Base-by-base conservation (phyloP, 1,284 basidiomycete genomes). In the Leccinum pachyderme region DNA sequence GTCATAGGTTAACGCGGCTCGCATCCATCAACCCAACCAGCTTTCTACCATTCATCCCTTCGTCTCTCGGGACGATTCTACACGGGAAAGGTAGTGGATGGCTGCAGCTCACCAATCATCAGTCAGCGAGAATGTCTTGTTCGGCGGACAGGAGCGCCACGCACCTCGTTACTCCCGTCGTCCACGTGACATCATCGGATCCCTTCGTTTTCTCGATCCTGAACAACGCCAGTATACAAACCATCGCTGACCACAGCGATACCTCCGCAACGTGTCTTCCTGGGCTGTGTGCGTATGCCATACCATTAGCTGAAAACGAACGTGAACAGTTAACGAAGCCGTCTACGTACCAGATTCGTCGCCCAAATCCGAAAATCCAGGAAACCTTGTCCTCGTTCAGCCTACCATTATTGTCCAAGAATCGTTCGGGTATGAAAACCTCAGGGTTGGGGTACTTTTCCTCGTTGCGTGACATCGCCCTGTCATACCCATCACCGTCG, bases 221-320 rank as follows among this genome's bases (percentile, higher is more conserved):
- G n/a, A 37, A 37, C 35, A 18, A 37, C 9, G 35, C 35, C 8
- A 18, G 35, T 3, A 64, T 55, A 24, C 51, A 53, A 1, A 43
- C 61, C 35, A 65, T 61, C 13, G 61, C 55, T 44, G 46, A 58
- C 61, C 63, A 63, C 18, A 65, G 15, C 5, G 58, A 65, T 2
- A 59, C 31, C 22, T 63, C 54, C 5, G 57, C 60, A 0, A 63
- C 45, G 5, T 63, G 50, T 48, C 47, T 54, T n/a, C 63, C 61
- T n/a, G 35, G n/a, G n/a, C 35, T 37, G n/a, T 37, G 35, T 37
- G 35, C 35, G 4, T 8, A 13, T 35, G 6, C 11, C 8, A 31
- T 29, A 8, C 49, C 24, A 18, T 18, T 18, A 18, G 18, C 8
- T n/a, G 2, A 12, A n/a, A 15, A 37, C 15, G 15, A 7, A 1